A percentile compares a stretch with the other conserved stretches of the same genome.
Evolutionary conservation across 805 yeast genomes (phyloP).

Genomic region (Ogataea haglerorum): DNA sequence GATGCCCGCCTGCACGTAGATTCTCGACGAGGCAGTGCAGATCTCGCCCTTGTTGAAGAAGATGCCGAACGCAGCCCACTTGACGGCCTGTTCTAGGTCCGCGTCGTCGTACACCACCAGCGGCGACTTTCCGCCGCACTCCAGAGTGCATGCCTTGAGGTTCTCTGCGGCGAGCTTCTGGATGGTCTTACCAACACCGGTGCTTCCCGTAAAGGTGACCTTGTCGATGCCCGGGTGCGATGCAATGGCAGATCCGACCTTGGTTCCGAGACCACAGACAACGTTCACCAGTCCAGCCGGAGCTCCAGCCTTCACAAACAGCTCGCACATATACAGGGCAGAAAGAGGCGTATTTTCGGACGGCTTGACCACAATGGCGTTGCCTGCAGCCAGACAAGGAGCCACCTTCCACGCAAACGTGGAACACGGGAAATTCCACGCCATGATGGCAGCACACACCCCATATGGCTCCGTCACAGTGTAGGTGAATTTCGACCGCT

Average conservation of each 20-base stretch:
- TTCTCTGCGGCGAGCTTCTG: constrained; percentile 78
- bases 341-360: constrained; percentile 66
- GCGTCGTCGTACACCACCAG: constrained; percentile 85
- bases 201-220: constrained; percentile 68
- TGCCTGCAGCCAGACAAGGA: constrained; percentile 67
- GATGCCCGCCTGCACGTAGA: constrained; percentile 80
- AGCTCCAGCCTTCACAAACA: constrained; percentile 55
- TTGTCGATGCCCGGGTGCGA: constrained; percentile 57
- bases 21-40: constrained; percentile 92
- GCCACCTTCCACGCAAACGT: constrained; percentile 69
- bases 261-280: constrained; percentile 59
- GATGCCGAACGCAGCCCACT: constrained; percentile 76
- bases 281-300: constrained; percentile 65
- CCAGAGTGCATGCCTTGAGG: constrained; percentile 88
- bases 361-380: constrained; percentile 59
- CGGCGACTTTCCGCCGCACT: constrained; percentile 96
- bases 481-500: constrained; percentile 55
- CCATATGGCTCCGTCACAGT: constrained; percentile 65
- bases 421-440: constrained; percentile 71
- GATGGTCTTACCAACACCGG: constrained; percentile 72
- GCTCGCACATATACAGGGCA: constrained; percentile 53
- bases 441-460: constrained; percentile 68
- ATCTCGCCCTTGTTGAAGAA: constrained; percentile 95
- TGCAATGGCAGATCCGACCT: constrained; percentile 57
- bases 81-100: constrained; percentile 69